Evolutionary conservation across 2,329 filamentous ascomycete species (phyloP).

Genomic region (Madurella fahalii): DNA sequence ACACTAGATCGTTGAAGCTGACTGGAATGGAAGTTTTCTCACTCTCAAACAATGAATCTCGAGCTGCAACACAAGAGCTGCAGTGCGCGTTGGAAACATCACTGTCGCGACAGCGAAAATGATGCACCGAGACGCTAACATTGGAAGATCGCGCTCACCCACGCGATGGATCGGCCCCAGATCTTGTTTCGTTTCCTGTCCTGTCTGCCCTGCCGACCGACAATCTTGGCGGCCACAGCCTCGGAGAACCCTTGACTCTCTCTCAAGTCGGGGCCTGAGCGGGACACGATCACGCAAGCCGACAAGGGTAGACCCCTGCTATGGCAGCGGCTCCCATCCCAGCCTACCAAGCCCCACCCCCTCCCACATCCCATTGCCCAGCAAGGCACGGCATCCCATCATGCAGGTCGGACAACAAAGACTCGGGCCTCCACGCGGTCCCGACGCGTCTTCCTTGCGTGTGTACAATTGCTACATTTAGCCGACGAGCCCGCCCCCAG

Average conservation of each 20-base stretch:
- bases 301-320: conserved; percentile 8
- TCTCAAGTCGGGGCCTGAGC: conserved; percentile 5
- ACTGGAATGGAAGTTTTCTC: too few species aligned
- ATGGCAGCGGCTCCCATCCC: background rate
- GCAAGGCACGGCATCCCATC: conserved; percentile 18
- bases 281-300: conserved; percentile 11
- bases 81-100: too few species aligned
- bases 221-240: conserved; percentile 1
- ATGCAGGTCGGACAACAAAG: conserved; percentile 18
- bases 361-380: conserved; percentile 4
- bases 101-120: too few species aligned
- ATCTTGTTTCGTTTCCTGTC: conserved; percentile 10
- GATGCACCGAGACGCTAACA: too few species aligned
- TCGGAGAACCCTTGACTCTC: background rate
- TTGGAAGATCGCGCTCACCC: too few species aligned
- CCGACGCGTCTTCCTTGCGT: conserved; percentile 12
- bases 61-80: too few species aligned
- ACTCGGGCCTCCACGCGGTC: conserved; percentile 17
- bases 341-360: conserved; percentile 5
- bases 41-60: too few species aligned
- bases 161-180: conserved; percentile 1
- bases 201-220: background rate
- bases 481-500: conserved; percentile 18
- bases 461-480: conserved; percentile 21
- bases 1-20: too few species aligned